Conservation (phyloP, 1,284 basidiomycete genomes). For the Trametes hirsuta region DNA sequence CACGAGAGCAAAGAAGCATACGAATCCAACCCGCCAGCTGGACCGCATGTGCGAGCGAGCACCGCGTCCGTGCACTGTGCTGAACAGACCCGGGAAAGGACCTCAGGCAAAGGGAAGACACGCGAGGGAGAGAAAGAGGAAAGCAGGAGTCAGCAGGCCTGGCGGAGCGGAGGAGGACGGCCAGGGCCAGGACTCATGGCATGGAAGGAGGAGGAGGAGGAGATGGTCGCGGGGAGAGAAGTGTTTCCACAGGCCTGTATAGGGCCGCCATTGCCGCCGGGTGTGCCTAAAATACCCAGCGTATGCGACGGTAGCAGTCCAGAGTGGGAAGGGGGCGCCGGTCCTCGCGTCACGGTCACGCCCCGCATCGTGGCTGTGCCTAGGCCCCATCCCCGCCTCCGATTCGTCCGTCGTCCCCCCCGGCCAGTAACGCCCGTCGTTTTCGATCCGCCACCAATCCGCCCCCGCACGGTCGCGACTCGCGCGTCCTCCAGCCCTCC, state of each 20-base stretch:
- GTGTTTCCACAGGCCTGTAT: constrained; percentile 2
- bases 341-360: background rate
- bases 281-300: constrained; percentile 3
- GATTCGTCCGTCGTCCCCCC: background rate
- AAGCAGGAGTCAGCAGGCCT: constrained; percentile 1
- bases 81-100: background rate
- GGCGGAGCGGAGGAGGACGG: constrained; percentile 9
- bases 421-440: background rate
- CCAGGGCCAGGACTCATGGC: constrained; percentile 22
- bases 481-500: too few species aligned
- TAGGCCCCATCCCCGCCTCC: background rate
- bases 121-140: background rate
- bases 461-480: too few species aligned
- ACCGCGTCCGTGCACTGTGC: constrained; percentile 13
- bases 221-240: background rate
- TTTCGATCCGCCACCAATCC: background rate
- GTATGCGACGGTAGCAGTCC: background rate
- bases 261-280: background rate
- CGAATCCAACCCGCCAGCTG: constrained; percentile 12
- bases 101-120: background rate
- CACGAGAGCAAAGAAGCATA: constrained; percentile 10
- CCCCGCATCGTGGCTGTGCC: constrained; percentile 4
- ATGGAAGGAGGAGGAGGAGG: constrained; percentile 16
- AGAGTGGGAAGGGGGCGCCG: background rate
- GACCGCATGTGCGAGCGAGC: constrained; percentile 23